Base-by-base conservation (phyloP, 441 rosid species). In the Eruca vesicaria region DNA sequence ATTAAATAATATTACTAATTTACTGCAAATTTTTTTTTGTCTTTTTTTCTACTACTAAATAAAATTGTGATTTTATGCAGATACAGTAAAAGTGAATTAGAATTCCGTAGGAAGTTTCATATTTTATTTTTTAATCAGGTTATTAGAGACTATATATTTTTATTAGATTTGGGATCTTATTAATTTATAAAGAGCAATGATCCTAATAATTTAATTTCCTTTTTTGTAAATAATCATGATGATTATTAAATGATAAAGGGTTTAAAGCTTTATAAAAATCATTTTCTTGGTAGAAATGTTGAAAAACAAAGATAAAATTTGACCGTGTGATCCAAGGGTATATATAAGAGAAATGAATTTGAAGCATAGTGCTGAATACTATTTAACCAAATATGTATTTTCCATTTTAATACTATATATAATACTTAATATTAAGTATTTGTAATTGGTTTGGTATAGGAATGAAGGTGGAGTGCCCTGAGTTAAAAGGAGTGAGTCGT, bases 401-500 rank as follows among this genome's bases (percentile, higher is more conserved):
- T 14, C 4, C 19, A 19, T 2, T 19, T 9, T 53, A 9, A 53
- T 20, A 53, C 29, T n/a, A 53, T 20, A 48, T 16, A 48, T 19
- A 53, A 19, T 53, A 53, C 58, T 29, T 9, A 53, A 11, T 7
- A 56, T 12, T 57, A 26, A 57, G 31, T 9, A 57, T 26, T 14
- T 57, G 16, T 56, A 14, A 19, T n/a, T n/a, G n/a, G n/a, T n/a
- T 29, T n/a, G 7, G 20, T 56, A 3, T 48, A 48, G 55, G 55
- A 48, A 7, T 48, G 20, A 48, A 48, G 10, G 55, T 48, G 55
- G 55, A 48, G 55, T 72, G 70, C 64, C 69, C 69, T 23, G 70
- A 72, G 11, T 7, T 63, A 18, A 63, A 2, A 23, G 76, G 76
- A 53, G 70, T 64, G 9, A 64, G 56, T 36, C 70, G 32, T 11